Conservation (phyloP, 2,329 filamentous ascomycete species). For the Botrytis paeoniae region DNA sequence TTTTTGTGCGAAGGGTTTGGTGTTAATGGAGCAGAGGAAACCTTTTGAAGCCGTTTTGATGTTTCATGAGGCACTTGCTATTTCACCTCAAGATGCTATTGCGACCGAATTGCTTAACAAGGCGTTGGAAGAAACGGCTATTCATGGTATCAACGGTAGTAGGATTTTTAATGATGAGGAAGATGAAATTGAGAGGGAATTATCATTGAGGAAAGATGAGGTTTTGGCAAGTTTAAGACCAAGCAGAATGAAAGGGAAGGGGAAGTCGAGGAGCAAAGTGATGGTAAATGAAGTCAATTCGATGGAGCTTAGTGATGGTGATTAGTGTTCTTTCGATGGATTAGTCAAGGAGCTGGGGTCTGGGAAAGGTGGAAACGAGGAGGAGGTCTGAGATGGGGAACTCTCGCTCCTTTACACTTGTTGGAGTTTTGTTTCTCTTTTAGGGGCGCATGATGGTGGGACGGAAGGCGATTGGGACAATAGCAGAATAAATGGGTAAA, state of each 20-base stretch:
- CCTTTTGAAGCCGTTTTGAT: constrained; percentile 76
- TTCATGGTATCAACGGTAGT: constrained; percentile 31
- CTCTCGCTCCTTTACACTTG: neutral
- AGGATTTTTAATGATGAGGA: constrained; percentile 42
- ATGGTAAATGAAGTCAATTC: constrained; percentile 42
- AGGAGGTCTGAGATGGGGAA: neutral
- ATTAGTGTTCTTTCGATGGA: constrained; percentile 32
- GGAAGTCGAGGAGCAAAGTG: constrained; percentile 41
- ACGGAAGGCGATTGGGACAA: neutral
- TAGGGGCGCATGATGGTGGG: neutral
- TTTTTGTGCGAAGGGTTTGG: constrained; percentile 79
- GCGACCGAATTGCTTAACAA: constrained; percentile 75
- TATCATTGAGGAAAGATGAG: constrained; percentile 47
- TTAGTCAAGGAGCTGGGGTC: neutral
- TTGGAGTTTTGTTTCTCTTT: neutral
- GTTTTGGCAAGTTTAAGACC: constrained; percentile 44
- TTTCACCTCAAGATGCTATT: constrained; percentile 75
- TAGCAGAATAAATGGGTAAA: neutral
- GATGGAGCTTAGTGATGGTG: constrained; percentile 57
- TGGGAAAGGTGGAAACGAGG: neutral
- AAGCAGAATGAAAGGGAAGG: constrained; percentile 44
- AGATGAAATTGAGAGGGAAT: constrained; percentile 53
- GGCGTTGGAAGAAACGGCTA: constrained; percentile 62
- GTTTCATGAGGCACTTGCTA: constrained; percentile 79
- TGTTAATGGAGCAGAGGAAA: constrained; percentile 73